A percentile compares a stretch with the other conserved stretches of the same genome.
Conservation (phyloP, 345 rosid species). For the Syzygium jambos region DNA sequence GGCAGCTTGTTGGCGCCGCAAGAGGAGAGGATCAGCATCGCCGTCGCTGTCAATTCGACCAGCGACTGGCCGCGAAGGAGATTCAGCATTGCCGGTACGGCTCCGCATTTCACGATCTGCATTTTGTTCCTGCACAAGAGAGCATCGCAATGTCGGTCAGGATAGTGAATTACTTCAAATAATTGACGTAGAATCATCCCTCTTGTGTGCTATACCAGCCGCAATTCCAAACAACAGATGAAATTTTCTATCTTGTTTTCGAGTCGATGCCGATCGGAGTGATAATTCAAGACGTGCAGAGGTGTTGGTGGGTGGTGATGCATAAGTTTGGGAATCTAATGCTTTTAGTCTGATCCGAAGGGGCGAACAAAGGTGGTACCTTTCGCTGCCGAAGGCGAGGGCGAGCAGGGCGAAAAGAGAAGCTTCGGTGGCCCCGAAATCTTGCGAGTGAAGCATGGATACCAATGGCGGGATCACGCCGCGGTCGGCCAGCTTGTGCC, state of each 20-base stretch:
- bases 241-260: not conserved
- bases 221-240: not conserved
- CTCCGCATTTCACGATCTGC: conserved; percentile 51
- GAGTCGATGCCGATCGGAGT: not conserved
- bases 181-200: not conserved
- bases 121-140: conserved; percentile 61
- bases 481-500: conserved; percentile 47
- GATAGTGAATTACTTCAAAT: not conserved
- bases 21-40: conserved; percentile 65
- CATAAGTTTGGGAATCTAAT: not conserved
- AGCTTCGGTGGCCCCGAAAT: conserved; percentile 54
- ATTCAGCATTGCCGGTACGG: conserved; percentile 43
- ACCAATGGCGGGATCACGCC: conserved; percentile 60
- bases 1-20: conserved; percentile 50
- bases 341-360: not conserved
- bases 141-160: not conserved
- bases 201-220: not conserved
- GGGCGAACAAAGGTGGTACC: conserved; percentile 19
- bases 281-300: not conserved
- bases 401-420: conserved; percentile 65
- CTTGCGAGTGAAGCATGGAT: conserved; percentile 62
- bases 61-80: conserved; percentile 39
- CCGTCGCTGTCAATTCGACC: conserved; percentile 43
- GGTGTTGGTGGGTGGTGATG: not conserved
- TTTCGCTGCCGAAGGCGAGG: conserved; percentile 84